These are phyloP conservation scores for Flaveria sonorensis DNA, from an alignment of 129 eudicot genomes.

Conservation along the genomic window DNA sequence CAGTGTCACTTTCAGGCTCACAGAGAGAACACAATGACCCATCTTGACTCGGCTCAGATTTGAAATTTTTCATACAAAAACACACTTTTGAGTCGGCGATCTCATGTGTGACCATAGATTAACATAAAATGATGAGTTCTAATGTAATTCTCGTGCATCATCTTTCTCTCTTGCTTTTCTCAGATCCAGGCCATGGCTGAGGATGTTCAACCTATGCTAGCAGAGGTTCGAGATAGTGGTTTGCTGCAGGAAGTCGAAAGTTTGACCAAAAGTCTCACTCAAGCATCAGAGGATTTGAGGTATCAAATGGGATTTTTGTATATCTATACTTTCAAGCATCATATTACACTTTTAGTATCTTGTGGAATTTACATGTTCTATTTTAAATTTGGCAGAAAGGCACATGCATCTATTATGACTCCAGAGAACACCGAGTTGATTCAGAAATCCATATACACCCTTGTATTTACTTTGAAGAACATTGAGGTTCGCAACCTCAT, in stretches of 20 bases:
- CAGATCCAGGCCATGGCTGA: constrained; percentile 96
- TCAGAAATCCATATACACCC: constrained; percentile 81
- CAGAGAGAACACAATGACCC: background rate
- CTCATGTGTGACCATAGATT: background rate
- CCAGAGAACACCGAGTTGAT: constrained; percentile 87
- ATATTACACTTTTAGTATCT: background rate
- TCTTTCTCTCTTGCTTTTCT: constrained; percentile 23
- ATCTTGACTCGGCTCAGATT: background rate
- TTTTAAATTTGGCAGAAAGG: constrained; percentile 54
- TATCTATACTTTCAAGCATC: background rate
- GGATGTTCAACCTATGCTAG: constrained; percentile 82
- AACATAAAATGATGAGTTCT: background rate
- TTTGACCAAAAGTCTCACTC: constrained; percentile 87
- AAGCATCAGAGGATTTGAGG: constrained; percentile 87
- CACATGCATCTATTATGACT: constrained; percentile 75
- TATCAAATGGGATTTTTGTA: constrained; percentile 3
- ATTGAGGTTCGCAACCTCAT: constrained; percentile 57
- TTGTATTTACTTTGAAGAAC: constrained; percentile 81
- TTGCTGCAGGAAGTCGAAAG: constrained; percentile 85
- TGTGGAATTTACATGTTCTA: background rate
- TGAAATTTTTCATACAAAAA: background rate
- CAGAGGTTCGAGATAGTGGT: constrained; percentile 85
- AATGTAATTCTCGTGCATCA: constrained; percentile 32
- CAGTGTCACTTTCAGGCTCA: background rate
- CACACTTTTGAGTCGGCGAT: background rate